Base-by-base conservation (phyloP, 306 rosid genomes). In the Ormosia semicastrata region DNA sequence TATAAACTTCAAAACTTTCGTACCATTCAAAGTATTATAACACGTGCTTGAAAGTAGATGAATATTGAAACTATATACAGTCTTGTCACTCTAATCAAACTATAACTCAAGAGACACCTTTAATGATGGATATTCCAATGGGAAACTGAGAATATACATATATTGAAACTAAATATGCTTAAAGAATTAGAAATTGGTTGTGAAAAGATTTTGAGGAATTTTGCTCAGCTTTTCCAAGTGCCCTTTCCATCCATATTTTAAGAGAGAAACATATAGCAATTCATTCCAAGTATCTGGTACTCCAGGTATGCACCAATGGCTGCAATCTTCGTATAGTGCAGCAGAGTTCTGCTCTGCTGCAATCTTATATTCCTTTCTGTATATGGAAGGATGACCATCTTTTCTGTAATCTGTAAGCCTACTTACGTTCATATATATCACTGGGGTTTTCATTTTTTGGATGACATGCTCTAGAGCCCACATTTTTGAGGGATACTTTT, bases 361-460 rank as follows among this genome's bases (percentile, higher is more conserved):
- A 10, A 74, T 33, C 57, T 73, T 69, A 17, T 86, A 77, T 3
- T 74, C 81, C 86, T 30, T 81, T 77, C 88, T 85, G 79, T 80
- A 92, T 39, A 94, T 81, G 8, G 98, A 89, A 53, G 97, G 98
- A 83, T 92, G 97, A 2, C 84, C 97, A 57, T 94, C 98, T 89
- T 90, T 94, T 66, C 98, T 85, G 83, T 86, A 94, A 79, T 89
- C 91, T 10, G 95, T 94, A 12, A 92, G 92, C 87, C 87, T 89
- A 63, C 89, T 92, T 60, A 90, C 83, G 87, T 94, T 94, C 53
- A 94, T 77, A 80, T 90, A 94, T 4, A 71, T n/a, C 29, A 90
- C 88, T 3, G 92, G 94, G 32, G 89, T 86, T 74, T 76, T 85
- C 91, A 92, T 89, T n/a, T 77, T 80, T 67, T 68, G 14, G 43